Conservation (phyloP, 192 early-diverging fungal species). For the Podila horticola region DNA sequence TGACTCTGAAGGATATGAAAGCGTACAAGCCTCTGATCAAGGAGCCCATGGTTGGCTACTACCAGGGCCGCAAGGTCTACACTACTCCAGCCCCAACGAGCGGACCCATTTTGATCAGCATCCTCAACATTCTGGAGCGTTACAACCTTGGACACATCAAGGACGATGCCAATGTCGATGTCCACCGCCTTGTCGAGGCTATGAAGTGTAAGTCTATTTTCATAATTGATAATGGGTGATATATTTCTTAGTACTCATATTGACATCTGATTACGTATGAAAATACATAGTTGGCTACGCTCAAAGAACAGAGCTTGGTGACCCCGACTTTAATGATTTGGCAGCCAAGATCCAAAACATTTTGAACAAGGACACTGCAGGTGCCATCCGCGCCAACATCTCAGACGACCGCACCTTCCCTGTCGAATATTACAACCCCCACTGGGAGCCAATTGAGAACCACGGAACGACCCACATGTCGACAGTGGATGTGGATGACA, state of each 20-base stretch:
- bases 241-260: background rate
- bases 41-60: conserved; percentile 70
- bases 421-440: conserved; percentile 80
- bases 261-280: too few relatives aligned
- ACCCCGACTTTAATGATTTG: conserved; percentile 81
- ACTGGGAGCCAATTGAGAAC: conserved; percentile 77
- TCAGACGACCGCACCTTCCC: conserved; percentile 76
- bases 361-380: conserved; percentile 75
- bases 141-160: conserved; percentile 73
- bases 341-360: conserved; percentile 66
- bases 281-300: conserved; percentile 74
- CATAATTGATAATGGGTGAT: background rate
- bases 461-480: conserved; percentile 96
- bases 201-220: conserved; percentile 70
- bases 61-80: conserved; percentile 76
- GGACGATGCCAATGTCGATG: conserved; percentile 62
- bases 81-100: conserved; percentile 76
- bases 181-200: conserved; percentile 89
- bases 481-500: conserved; percentile 75
- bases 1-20: conserved; percentile 80
- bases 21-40: conserved; percentile 70
- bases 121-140: conserved; percentile 90
- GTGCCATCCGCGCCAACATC: conserved; percentile 76
- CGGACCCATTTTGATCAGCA: conserved; percentile 82
- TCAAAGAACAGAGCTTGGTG: conserved; percentile 82